Base-by-base conservation (phyloP, 129 eudicot genomes). In the Tanacetum coccineum region DNA sequence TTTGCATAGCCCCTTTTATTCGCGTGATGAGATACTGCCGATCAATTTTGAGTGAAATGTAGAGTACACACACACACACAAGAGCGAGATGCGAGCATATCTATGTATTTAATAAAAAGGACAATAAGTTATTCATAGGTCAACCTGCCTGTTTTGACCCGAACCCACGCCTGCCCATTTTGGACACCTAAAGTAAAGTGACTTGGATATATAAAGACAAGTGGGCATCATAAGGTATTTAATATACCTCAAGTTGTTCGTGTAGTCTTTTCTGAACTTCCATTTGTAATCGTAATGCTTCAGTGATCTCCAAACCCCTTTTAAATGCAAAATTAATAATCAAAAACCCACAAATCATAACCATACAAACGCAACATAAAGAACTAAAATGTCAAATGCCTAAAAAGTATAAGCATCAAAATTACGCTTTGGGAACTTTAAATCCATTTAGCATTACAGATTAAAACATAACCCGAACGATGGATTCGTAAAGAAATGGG, bases 241-340 rank as follows among this genome's bases (percentile, higher is more conserved):
- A n/a, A n/a, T 60, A 59, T 77, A 91, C 97, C 95, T 91, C 97
- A 72, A 91, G 95, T 79, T 91, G 97, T 81, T 87, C 92, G 57
- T 91, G 97, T 28, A 91, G 67, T 49, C 89, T 81, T 79, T 91
- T 91, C 65, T 91, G 97, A 56, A 91, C 95, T 75, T 91, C 97
- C 97, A 91, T 91, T 61, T 91, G 97, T 68, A 91, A 71, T 48
- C 92, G 87, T 68, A 91, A 70, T 40, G 97, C 97, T 81, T 91
- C 97, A 32, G 97, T 87, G 69, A 91, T 85, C 84, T 87, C 95
- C 76, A 84, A 74, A 61, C 97, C 98, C 85, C 98, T 92, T 78
- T 73, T 50, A 42, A 10, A 28, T 45, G 14, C 68, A 79, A 57
- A 57, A 19, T 20, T 9, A 18, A 63, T 15, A 15, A n/a, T 63